Conservation (phyloP, 192 early-diverging fungal species). For the Umbelopsis ramanniana region DNA sequence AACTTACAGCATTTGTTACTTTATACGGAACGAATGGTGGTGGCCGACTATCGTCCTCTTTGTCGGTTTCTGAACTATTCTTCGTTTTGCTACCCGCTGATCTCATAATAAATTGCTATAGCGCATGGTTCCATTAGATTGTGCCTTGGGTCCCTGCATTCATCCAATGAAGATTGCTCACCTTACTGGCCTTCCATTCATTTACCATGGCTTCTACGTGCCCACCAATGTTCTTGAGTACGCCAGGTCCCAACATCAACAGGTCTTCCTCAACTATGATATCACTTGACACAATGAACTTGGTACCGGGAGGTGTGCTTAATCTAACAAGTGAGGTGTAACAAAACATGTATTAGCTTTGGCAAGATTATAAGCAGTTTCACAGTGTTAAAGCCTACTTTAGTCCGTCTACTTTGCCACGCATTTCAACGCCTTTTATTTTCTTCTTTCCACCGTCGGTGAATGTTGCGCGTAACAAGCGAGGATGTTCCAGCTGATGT, state of each 20-base stretch:
- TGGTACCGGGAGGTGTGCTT: conserved; percentile 41
- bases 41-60: conserved; percentile 24
- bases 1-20: conserved; percentile 3
- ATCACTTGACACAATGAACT: conserved; percentile 26
- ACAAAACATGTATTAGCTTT: not conserved
- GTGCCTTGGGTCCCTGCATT: not conserved
- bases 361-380: not conserved
- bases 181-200: conserved; percentile 43
- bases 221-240: conserved; percentile 37
- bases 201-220: conserved; percentile 38
- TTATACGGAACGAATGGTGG: conserved; percentile 43
- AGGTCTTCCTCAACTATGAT: conserved; percentile 39
- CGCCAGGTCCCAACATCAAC: conserved; percentile 29
- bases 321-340: conserved; percentile 4
- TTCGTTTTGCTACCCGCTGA: conserved; percentile 4
- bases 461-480: conserved; percentile 34
- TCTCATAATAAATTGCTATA: conserved; percentile 31
- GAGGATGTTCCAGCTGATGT: conserved; percentile 33
- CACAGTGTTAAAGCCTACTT: not conserved
- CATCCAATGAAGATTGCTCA: not conserved
- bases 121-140: not conserved
- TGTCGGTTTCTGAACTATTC: not conserved
- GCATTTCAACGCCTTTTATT: conserved; percentile 36
- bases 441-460: conserved; percentile 41
- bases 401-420: conserved; percentile 30